A percentile compares a stretch with the other conserved stretches of the same genome.
phyloP scores from a whole-genome alignment of 768 basidiomycete species.

The Kwoniella sp. region DNA sequence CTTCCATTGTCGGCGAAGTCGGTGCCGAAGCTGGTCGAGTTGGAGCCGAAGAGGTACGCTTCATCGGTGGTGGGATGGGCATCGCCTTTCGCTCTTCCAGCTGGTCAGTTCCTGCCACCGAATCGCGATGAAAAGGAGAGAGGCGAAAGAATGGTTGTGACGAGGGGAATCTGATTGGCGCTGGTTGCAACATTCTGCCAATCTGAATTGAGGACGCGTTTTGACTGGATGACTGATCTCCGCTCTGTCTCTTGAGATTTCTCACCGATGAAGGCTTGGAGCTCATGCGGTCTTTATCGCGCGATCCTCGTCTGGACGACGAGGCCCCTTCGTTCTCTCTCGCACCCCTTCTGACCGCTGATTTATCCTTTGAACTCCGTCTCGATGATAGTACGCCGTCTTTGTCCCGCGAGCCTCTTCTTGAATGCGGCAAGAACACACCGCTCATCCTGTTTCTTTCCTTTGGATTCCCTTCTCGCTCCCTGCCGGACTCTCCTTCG shows the following conservation, averaged over 20 bases:
- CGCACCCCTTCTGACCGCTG: too few relatives aligned
- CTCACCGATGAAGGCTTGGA: slow-evolving; percentile 4
- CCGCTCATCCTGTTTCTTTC: slow-evolving; percentile 5
- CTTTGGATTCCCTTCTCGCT: neutral
- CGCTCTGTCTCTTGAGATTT: neutral
- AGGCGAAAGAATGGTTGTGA: too few relatives aligned
- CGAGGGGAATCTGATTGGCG: slow-evolving; percentile 12
- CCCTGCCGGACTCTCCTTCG: slow-evolving; percentile 11
- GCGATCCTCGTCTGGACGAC: too few relatives aligned
- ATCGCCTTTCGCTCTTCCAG: too few relatives aligned
- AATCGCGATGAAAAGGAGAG: neutral
- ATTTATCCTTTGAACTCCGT: too few relatives aligned
- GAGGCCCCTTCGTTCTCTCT: too few relatives aligned
- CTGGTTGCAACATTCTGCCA: slow-evolving; percentile 9
- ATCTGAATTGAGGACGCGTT: neutral
- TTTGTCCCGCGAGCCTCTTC: slow-evolving; percentile 10
- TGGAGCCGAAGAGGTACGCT: slow-evolving; percentile 1
- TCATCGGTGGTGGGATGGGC: neutral
- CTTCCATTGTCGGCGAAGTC: slow-evolving; percentile 12
- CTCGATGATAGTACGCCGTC: slow-evolving; percentile 1
- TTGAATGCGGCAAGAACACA: slow-evolving; percentile 1
- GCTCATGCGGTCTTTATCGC: neutral
- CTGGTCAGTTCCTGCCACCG: neutral
- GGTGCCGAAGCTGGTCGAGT: slow-evolving; percentile 12
- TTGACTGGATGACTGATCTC: neutral